These are phyloP conservation scores for Mycosphaerelloides madeirae DNA, from an alignment of 2,329 filamentous ascomycete species.

Conservation along the genomic window DNA sequence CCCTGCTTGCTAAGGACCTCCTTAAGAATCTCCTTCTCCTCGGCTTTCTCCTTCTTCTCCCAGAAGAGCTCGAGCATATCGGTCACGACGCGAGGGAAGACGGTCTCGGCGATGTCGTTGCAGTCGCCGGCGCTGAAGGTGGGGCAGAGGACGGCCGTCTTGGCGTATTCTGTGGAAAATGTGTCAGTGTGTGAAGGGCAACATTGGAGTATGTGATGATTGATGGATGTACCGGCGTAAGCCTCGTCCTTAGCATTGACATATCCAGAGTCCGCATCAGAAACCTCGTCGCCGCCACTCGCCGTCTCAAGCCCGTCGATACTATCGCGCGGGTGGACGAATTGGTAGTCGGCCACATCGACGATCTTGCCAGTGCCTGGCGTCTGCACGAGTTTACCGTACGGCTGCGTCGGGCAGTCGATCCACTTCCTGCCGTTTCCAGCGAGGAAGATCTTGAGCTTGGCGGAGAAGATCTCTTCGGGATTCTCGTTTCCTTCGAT, in stretches of 20 bases:
- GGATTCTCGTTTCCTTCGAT: constrained; percentile 19
- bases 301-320: background rate
- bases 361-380: constrained; percentile 4
- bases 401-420: constrained; percentile 10
- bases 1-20: too few species aligned
- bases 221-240: background rate
- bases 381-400: constrained; percentile 7
- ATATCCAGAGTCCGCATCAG: background rate
- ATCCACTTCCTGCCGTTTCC: constrained; percentile 17
- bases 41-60: constrained; percentile 1
- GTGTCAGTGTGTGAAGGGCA: too few species aligned
- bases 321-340: background rate
- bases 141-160: constrained; percentile 7
- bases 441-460: constrained; percentile 14
- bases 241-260: background rate
- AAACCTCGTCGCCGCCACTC: background rate
- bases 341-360: constrained; percentile 1
- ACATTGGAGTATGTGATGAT: background rate
- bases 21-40: too few species aligned
- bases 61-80: constrained; percentile 17
- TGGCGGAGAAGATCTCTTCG: constrained; percentile 3
- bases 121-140: constrained; percentile 17
- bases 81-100: constrained; percentile 17
- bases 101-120: constrained; percentile 12
- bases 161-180: background rate